Evolutionary conservation across 1,284 basidiomycete genomes (phyloP), one percentile per base, ranked within the genome.

Genomic region (Pholiota adiposa): DNA sequence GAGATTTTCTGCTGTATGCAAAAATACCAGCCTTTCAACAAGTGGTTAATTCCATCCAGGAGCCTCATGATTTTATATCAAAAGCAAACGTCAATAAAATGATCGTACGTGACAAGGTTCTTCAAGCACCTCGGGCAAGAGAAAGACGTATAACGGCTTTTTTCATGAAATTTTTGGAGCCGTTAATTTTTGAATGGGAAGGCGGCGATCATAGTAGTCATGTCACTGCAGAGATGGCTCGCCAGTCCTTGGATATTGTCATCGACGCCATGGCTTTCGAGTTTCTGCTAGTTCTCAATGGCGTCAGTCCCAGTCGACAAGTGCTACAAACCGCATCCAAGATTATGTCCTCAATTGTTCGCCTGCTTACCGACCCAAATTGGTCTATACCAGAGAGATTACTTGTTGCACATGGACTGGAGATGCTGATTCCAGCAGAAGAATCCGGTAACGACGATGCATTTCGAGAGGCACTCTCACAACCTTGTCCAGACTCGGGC

Each of bases 181-280:
- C 77, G 3, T 66, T 88, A 0, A 54, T 70, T 14, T 62, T 65
- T 1, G 82, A 84, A 48, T 88, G 87, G 84, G 82, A 85, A 33
- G 62, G 67, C 7, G 71, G 69, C 25, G 77, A 77, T 1, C 72
- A 65, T 12, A 68, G 70, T 21, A 65, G 64, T 12, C 75, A 79
- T 54, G 76, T 82, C 27, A 81, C 83, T 1, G 82, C 84, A 0
- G 90, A 92, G 67, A 81, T 78, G 44, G 79, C 87, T 3, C 85
- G 92, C 12, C 80, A 83, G 33, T 79, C 84, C 3, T 69, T 96
- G 40, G 93, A 96, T 67, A 73, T 90, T 16, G 83, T 87, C 1
- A 78, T 93, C 3, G 75, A 81, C 0, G 81, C 86, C 0, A 72
- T 96, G 1, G 75, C 77, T 19, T 95, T 91, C 66, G 90, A 95